Base-by-base conservation (phyloP, 2,329 filamentous ascomycete species). In the Blastomyces parvus region DNA sequence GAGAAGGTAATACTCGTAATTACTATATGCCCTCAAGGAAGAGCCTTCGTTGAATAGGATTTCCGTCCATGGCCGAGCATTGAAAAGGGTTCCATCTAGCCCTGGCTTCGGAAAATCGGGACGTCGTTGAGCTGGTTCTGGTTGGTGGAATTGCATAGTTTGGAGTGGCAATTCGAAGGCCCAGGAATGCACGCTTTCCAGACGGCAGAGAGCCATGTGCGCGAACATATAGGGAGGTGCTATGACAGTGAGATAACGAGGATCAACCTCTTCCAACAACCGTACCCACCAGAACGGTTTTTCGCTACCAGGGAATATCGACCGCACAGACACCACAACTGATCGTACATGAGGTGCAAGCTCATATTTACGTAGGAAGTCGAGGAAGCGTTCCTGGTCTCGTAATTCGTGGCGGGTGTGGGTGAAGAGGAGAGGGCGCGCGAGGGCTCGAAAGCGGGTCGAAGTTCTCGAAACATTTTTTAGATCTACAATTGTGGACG, bases 21-120 rank as follows among this genome's bases (percentile, higher is more conserved):
- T 86, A 57, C 82, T 82, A 74, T 90, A 92, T 6, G 85, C 87
- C 63, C 82, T 81, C n/a, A 88, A 81, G 4, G 85, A 90, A 0
- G 88, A 90, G 9, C 88, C 88, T 75, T 93, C 89, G 71, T 92
- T 92, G 66, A 91, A 83, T 1, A 83, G 77, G 0, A 91, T 69
- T 22, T 83, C 81, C 0, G 79, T 81, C 89, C 89, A 92, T 1
- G 82, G 82, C 0, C 83, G 81, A n/a, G 83, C 76, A 33, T 80
- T 80, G 55, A 90, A 81, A 0, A 90, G 74, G 30, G 70, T 74
- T 0, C 68, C 62, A 33, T 66, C 67, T 13, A 65, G 61, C 6
- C 69, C 64, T 48, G 71, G n/a, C 13, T 65, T 60, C 71, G 72
- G 66, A 73, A 76, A 1, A 73, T 70, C 0, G 70, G 66, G 25